Evolutionary conservation across 2,329 filamentous ascomycete species (phyloP).

Genomic region (Calonectria pseudoturangicola): DNA sequence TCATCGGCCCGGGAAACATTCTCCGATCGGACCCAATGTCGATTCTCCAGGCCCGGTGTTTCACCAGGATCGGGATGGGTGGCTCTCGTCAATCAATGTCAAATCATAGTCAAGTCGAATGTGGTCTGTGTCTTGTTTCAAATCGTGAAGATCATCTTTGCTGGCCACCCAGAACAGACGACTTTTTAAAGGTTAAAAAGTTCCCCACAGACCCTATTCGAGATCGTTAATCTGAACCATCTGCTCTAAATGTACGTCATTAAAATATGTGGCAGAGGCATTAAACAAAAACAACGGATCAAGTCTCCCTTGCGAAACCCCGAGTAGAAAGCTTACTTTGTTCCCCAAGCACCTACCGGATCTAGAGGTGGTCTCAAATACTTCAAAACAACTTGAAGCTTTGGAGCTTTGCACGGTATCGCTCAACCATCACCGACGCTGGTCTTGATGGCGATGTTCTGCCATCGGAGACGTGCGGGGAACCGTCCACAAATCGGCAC

Average conservation of each 20-base stretch:
- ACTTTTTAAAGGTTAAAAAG: not conserved
- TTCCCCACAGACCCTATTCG: not conserved
- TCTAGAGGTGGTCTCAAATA: constrained; percentile 1
- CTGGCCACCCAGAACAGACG: not conserved
- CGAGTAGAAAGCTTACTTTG: too few species aligned
- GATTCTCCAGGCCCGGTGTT: not conserved
- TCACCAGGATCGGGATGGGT: not conserved
- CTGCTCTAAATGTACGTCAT: too few species aligned
- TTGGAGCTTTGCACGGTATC: not conserved
- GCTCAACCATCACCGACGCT: not conserved
- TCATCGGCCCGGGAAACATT: not conserved
- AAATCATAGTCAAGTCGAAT: not conserved
- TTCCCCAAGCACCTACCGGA: not conserved
- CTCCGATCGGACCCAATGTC: not conserved
- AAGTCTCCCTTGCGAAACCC: too few species aligned
- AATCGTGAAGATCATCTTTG: not conserved
- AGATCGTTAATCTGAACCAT: not conserved
- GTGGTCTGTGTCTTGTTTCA: not conserved
- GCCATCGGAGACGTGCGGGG: not conserved
- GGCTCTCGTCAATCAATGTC: not conserved
- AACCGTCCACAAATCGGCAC: not conserved
- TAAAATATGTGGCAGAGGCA: too few species aligned
- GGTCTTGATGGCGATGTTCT: not conserved
- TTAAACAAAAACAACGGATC: too few species aligned
- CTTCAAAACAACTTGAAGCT: not conserved